Evolutionary conservation across 169 alveolate species (phyloP), one percentile per base, ranked within the genome.

Genomic region (Sarcocystis neurona): DNA sequence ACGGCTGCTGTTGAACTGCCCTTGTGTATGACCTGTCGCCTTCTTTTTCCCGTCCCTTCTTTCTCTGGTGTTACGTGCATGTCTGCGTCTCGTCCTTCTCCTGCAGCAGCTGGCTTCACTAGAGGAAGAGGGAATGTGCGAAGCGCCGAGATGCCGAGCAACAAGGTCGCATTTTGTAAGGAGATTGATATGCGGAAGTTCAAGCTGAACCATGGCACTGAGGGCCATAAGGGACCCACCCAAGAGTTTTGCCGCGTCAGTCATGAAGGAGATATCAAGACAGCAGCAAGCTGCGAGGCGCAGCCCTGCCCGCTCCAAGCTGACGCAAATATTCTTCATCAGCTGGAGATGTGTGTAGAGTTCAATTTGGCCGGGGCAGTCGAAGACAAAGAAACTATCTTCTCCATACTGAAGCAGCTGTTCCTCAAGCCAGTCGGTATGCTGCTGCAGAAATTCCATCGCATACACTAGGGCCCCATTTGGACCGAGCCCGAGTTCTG

Each of bases 331-430:
- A 48, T 94, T 90, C 41, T 94, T 89, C 98, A 97, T 96, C 34
- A 97, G 91, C 88, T 95, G 96, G 89, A 96, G 92, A 90, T 97
- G 99, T 41, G 97, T 93, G 92, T 96, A 97, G 80, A 97, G 93
- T 91, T 97, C 99, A 50, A 97, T 96, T 39, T 87, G 97, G 37
- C 99, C 99, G 8, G 99, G 99, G 88, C 98, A 96, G 89, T 97
- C 99, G 89, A 97, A 94, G 48, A 97, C 84, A 34, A 96, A 93
- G 88, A 96, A 97, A 68, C 94, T 96, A 89, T 97, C 98, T 68
- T 97, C 98, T 2, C 97, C 68, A 23, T 30, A 48, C 2, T 46
- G 95, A 47, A 94, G 92, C 27, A 97, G 87, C 89, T 95, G 93
- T 5, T 96, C 97, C 87, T 96, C 92, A 27, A 97, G 94, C 98